Evolutionary conservation across 2,329 filamentous ascomycete species (phyloP), one percentile per base, ranked within the genome.

Genomic region (Laburnicola sp.): DNA sequence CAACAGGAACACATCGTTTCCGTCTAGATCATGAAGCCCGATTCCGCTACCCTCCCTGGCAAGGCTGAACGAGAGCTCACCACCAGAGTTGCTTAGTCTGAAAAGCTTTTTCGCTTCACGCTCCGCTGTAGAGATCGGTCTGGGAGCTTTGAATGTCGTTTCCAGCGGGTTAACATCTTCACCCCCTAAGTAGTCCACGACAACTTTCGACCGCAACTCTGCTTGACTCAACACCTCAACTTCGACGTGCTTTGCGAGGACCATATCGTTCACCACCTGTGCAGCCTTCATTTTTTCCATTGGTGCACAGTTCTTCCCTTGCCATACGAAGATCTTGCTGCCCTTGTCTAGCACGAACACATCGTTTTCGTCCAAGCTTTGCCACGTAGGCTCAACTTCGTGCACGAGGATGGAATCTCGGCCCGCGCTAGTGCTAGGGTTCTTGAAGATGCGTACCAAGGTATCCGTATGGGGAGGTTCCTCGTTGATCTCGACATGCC

Each of bases 261-360:
- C 86, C 78, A 85, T 77, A 53, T 86, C 82, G 60, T 86, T 80
- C 3, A 87, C 85, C 2, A 87, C 83, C 65, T 86, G 83, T 0
- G 85, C 85, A 0, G 84, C 83, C 72, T 85, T 86, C 38, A 81
- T 81, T 73, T 86, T 87, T 64, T 88, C 86, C 82, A 87, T 86
- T 0, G 85, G 85, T 40, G 81, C 84, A 64, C 83, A 86, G 36
- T 77, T 78, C 60, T 77, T 78, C 44, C 86, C 86, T 72, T 88
- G 86, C 86, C 86, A 88, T 3, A 87, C 82, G 78, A 82, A 87
- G 58, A 88, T 85, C 74, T 87, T 86, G 43, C 81, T 75, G 23
- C 80, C 80, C 45, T 77, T 77, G 58, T 88, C 85, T 37, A 87
- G 69, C 10, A 88, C 75, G 58, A 87, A 88, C 2, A 87, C 86